Percentiles rank a stretch among this genome's conserved stretches.
phyloP scores from a whole-genome alignment of 2,329 filamentous ascomycete genomes.

The Neofusicoccum parvum region DNA sequence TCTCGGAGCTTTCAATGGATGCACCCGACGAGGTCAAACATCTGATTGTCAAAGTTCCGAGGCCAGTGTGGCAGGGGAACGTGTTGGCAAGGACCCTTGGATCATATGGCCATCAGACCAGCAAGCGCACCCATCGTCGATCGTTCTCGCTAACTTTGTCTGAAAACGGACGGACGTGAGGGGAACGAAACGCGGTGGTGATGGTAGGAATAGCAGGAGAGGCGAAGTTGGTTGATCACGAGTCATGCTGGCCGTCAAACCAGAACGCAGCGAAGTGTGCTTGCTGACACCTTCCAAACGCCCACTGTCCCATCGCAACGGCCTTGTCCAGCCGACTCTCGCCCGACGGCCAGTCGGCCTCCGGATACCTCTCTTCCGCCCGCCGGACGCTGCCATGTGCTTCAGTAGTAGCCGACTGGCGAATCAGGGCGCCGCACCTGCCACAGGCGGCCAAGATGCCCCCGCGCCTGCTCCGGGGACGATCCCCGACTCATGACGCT shows the following conservation, averaged over 20 bases:
- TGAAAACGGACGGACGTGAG: neutral
- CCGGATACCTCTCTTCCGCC: neutral
- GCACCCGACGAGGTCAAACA: no score
- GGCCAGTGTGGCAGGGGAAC: no score
- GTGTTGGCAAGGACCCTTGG: neutral
- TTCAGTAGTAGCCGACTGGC: neutral
- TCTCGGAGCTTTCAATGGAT: no score
- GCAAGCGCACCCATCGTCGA: neutral
- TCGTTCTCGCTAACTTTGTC: no score
- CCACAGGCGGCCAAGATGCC: neutral
- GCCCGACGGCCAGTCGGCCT: neutral
- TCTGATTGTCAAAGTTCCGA: no score
- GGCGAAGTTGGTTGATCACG: no score
- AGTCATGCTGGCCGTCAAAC: neutral
- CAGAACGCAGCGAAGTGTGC: neutral
- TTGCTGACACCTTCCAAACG: neutral
- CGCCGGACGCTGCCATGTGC: neutral
- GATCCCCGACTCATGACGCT: conserved; percentile 12
- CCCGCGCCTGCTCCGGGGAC: neutral
- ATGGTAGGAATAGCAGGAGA: neutral
- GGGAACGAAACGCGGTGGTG: neutral
- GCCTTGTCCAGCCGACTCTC: neutral
- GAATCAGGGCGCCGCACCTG: neutral
- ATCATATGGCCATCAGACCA: neutral
- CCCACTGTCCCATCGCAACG: neutral